Percentiles rank a stretch among this genome's conserved stretches.
These are phyloP conservation scores for Evansstolkia leycettana DNA, from an alignment of 495 filamentous ascomycete species.

Conservation along the genomic window DNA sequence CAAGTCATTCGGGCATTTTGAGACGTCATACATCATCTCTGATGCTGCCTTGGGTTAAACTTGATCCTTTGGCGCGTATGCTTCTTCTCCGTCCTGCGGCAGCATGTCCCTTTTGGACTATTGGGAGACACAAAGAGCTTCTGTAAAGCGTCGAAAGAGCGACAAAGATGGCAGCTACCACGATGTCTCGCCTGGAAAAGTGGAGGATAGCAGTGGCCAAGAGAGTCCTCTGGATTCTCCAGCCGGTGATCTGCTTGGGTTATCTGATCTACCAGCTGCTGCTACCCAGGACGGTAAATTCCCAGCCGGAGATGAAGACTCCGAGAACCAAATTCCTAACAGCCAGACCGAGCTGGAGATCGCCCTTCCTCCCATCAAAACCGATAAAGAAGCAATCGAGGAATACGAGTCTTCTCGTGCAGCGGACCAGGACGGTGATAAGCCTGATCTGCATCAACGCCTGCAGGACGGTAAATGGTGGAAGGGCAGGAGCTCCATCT, in stretches of 20 bases:
- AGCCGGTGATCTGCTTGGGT: conserved; percentile 7
- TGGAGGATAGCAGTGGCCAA: not conserved
- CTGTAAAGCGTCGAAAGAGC: conserved; percentile 24
- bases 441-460: conserved; percentile 30
- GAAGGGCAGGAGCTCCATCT: conserved; percentile 70
- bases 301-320: conserved; percentile 21
- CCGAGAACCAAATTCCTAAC: conserved; percentile 22
- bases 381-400: conserved; percentile 59
- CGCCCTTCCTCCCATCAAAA: conserved; percentile 54
- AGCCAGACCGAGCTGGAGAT: conserved; percentile 62
- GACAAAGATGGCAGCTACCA: not conserved
- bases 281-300: conserved; percentile 11
- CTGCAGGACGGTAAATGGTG: conserved; percentile 45
- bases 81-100: conserved; percentile 3
- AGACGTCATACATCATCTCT: no score
- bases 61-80: not conserved
- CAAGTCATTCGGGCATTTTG: no score
- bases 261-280: conserved; percentile 2
- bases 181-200: not conserved
- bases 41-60: not conserved
- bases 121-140: conserved; percentile 26
- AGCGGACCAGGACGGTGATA: conserved; percentile 19
- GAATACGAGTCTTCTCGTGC: conserved; percentile 59
- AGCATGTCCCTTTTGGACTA: conserved; percentile 33
- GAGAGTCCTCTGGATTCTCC: conserved; percentile 1